Evolutionary conservation across 495 filamentous ascomycete genomes (phyloP), one percentile per base, ranked within the genome.

Genomic region (Lichina pygmaea): DNA sequence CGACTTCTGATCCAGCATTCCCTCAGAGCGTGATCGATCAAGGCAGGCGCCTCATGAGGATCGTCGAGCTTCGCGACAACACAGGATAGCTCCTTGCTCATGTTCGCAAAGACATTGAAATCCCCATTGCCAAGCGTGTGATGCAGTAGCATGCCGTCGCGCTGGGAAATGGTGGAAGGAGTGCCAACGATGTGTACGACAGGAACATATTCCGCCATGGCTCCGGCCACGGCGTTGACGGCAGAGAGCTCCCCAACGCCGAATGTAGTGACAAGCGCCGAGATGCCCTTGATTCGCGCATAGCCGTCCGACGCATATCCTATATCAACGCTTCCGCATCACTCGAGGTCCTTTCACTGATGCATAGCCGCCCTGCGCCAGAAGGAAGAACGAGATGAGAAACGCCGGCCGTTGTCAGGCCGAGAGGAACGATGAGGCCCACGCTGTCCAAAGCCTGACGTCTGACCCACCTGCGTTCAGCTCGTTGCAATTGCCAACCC

Each of bases 91-190:
- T 64, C 54, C 15, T 49, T 51, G 3, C 55, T 57, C 52, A 64
- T 64, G 16, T 57, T 53, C n/a, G 54, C 44, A 48, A 59, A 66
- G 52, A 59, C 60, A 13, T 53, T 59, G 38, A 51, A 51, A 24
- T 45, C 32, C n/a, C 52, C 86, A 54, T 93, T 89, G 33, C 84
- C 86, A 11, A 95, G 74, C 0, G 86, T 92, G 59, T 95, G 86
- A 56, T 95, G 86, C 10, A 95, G 66, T n/a, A 91, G 63, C 56
- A 75, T 65, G 51, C 71, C 70, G 49, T 68, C 61, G 43, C 60
- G 62, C 53, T 78, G 73, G 6, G 70, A 66, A 40, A 63, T 54
- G 33, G 66, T 78, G 7, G 66, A 66, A 0, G 77, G 78, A 40
- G 67, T 68, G 3, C 83, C 83, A 33, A 91, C 81, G 44, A 92